phyloP scores from a whole-genome alignment of 2,329 filamentous ascomycete species.

The Trichoderma asperellum region DNA sequence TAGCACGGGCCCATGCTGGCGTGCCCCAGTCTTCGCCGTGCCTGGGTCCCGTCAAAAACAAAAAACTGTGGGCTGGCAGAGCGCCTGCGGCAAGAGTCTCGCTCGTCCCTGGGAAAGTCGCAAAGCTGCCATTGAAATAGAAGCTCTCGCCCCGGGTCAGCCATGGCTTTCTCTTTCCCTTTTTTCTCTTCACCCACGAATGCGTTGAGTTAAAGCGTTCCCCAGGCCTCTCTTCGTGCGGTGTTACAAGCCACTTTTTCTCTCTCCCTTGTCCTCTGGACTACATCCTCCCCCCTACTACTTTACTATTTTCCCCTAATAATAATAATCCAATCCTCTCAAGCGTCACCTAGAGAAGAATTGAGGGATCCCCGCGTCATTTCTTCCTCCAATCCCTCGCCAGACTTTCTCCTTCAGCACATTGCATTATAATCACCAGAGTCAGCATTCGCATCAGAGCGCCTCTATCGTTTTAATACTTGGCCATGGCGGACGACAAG shows the following conservation, averaged over 20 bases:
- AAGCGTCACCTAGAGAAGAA: conserved; percentile 9
- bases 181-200: conserved; percentile 54
- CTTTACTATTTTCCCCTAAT: conserved; percentile 25
- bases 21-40: conserved; percentile 27
- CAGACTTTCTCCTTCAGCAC: conserved; percentile 26
- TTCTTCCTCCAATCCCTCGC: conserved; percentile 28
- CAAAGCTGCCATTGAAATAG: conserved; percentile 45
- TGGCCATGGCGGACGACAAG: conserved; percentile 59
- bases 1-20: conserved; percentile 22
- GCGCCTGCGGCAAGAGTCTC: conserved; percentile 29
- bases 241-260: conserved; percentile 40
- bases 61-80: conserved; percentile 20
- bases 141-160: conserved; percentile 41
- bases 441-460: conserved; percentile 23
- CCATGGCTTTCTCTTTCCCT: conserved; percentile 37
- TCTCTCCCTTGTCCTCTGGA: conserved; percentile 25
- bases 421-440: conserved; percentile 20
- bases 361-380: conserved; percentile 22
- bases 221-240: conserved; percentile 48
- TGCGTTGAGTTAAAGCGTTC: conserved; percentile 50
- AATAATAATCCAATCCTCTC: conserved; percentile 28
- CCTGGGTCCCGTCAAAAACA: conserved; percentile 19
- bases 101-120: conserved; percentile 28
- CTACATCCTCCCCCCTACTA: conserved; percentile 17
- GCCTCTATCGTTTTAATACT: not conserved